Conservation (phyloP, 257 asterid genomes). For the Leonotis leonurus region DNA sequence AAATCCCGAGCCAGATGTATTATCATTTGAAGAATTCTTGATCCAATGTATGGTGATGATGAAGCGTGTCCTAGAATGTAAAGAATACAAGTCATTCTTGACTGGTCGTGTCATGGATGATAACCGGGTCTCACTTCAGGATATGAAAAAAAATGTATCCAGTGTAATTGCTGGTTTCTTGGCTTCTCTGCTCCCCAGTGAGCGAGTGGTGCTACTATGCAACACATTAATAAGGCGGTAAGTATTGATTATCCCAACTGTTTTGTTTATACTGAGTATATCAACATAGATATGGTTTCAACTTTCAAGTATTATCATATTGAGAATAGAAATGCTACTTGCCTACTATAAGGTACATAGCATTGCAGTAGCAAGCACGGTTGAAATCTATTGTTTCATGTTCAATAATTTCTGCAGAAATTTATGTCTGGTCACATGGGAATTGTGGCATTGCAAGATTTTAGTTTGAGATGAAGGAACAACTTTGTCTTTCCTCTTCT, state of each 20-base stretch:
- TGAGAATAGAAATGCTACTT: slow-evolving; percentile 2
- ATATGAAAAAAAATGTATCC: slow-evolving; percentile 73
- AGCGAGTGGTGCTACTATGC: slow-evolving; percentile 78
- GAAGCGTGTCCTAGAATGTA: slow-evolving; percentile 85
- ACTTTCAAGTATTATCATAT: too few relatives aligned
- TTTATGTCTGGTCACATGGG: too few relatives aligned
- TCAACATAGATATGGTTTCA: not conserved
- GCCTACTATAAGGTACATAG: not conserved
- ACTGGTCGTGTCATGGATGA: slow-evolving; percentile 92
- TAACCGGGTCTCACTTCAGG: slow-evolving; percentile 65
- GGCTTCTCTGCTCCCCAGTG: slow-evolving; percentile 68
- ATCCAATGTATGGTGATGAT: slow-evolving; percentile 85
- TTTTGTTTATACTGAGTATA: slow-evolving; percentile 3
- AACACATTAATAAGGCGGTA: slow-evolving; percentile 84
- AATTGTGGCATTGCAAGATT: not conserved
- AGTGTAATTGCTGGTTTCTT: slow-evolving; percentile 65
- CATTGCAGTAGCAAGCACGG: not conserved
- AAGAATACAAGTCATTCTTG: slow-evolving; percentile 74
- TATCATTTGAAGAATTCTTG: slow-evolving; percentile 69
- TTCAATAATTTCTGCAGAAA: not conserved
- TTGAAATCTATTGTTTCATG: not conserved
- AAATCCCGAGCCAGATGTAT: slow-evolving; percentile 67
- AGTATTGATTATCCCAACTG: slow-evolving; percentile 8
- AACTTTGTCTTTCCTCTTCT: not conserved
- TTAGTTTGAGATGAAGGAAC: not conserved